These are phyloP conservation scores for Hymenochaete sp. DNA, from an alignment of 1,284 basidiomycete species.

Conservation along the genomic window DNA sequence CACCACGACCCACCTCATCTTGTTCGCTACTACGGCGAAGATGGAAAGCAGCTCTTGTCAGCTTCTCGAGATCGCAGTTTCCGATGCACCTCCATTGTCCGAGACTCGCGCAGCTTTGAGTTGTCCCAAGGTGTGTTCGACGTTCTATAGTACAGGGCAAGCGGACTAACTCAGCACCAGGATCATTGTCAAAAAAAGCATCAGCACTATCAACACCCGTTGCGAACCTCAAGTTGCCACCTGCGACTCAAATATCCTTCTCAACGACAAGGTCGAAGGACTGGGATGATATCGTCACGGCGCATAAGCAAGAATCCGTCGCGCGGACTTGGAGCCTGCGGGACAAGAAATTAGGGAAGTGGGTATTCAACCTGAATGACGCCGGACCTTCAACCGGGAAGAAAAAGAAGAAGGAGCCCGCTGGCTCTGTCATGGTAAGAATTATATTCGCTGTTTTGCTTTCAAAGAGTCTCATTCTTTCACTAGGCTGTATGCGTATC, in stretches of 20 bases:
- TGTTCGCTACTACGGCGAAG: conserved; percentile 91
- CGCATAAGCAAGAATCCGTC: conserved; percentile 73
- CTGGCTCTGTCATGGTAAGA: conserved; percentile 58
- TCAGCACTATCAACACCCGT: conserved; percentile 72
- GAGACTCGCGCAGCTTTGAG: conserved; percentile 90
- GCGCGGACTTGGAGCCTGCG: conserved; percentile 84
- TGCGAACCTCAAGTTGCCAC: conserved; percentile 73
- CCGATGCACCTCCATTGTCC: conserved; percentile 85
- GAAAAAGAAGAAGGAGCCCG: conserved; percentile 22
- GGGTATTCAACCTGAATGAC: conserved; percentile 47
- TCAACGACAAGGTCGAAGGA: conserved; percentile 82
- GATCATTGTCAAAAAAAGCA: conserved; percentile 81
- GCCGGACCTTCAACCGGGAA: conserved; percentile 41
- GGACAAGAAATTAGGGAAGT: conserved; percentile 74
- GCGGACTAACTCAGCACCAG: conserved; percentile 29
- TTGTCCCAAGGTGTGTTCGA: conserved; percentile 73
- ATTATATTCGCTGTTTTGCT: not conserved
- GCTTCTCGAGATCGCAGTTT: conserved; percentile 83
- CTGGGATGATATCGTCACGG: conserved; percentile 95
- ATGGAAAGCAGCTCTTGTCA: conserved; percentile 90
- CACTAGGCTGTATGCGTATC: conserved; percentile 79
- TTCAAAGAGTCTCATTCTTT: too few species aligned
- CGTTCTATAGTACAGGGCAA: not conserved
- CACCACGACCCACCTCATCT: conserved; percentile 88
- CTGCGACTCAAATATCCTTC: conserved; percentile 70